A percentile compares a stretch with the other conserved stretches of the same genome.
These are phyloP conservation scores for Oryza punctata DNA, from an alignment of 176 grass and related monocot genomes.

Conservation along the genomic window DNA sequence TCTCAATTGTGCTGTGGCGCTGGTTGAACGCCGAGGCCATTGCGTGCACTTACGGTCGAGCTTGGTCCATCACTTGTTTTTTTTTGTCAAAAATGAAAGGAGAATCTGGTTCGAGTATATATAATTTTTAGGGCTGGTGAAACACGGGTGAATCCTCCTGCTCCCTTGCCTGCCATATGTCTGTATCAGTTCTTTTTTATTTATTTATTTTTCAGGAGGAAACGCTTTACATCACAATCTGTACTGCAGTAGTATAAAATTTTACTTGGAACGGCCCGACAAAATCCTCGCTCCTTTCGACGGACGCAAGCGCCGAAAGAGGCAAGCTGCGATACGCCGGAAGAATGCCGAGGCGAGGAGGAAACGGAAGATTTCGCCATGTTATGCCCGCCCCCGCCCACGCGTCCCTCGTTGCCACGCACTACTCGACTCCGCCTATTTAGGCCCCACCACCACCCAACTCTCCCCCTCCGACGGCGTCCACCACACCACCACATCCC, in stretches of 20 bases:
- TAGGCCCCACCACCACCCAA: constrained; percentile 22
- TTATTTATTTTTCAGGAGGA: not conserved
- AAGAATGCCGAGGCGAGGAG: constrained; percentile 7
- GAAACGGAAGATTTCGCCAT: constrained; percentile 21
- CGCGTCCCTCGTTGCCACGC: constrained; percentile 19
- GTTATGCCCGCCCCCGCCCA: not conserved
- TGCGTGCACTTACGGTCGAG: not conserved
- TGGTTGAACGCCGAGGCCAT: not conserved
- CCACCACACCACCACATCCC: not conserved
- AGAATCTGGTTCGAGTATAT: not conserved
- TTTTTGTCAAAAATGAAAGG: not conserved
- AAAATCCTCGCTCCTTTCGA: not conserved
- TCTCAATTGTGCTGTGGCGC: no score
- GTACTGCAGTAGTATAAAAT: not conserved
- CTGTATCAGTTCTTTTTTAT: no score
- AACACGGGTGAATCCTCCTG: not conserved
- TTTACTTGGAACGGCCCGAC: not conserved
- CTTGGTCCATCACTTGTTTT: not conserved
- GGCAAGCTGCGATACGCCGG: not conserved
- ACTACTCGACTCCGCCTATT: constrained; percentile 16
- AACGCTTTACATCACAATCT: not conserved
- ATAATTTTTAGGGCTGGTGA: not conserved
- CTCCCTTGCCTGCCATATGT: not conserved
- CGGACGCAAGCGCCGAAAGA: not conserved
- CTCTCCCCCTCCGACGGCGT: not conserved